These are phyloP conservation scores for Cercospora berteroae DNA, from an alignment of 2,329 filamentous ascomycete genomes.

Conservation along the genomic window DNA sequence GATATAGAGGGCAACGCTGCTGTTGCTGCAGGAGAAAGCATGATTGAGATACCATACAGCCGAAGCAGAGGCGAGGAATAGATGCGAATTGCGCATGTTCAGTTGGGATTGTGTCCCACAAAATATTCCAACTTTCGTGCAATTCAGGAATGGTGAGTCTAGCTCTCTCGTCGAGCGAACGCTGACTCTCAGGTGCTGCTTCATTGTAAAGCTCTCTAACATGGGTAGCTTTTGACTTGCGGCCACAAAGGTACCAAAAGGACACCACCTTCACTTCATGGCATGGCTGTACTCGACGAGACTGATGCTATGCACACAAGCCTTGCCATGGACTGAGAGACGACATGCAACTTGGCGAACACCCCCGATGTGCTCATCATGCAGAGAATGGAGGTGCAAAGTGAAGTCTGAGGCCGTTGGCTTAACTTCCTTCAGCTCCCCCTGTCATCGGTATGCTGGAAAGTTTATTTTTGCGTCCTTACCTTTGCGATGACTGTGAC, in stretches of 20 bases:
- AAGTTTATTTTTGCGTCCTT: background rate
- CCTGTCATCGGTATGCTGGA: background rate
- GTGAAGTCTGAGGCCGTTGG: background rate
- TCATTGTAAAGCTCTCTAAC: background rate
- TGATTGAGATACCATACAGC: slow-evolving; percentile 4
- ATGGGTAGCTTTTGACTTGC: background rate
- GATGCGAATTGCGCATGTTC: background rate
- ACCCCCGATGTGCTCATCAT: too few species aligned
- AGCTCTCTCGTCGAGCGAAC: background rate
- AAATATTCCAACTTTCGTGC: background rate
- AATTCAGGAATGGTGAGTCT: background rate
- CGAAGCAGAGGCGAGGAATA: background rate
- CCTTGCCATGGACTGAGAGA: too few species aligned
- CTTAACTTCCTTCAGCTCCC: background rate
- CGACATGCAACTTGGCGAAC: too few species aligned
- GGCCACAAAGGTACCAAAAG: background rate
- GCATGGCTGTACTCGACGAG: too few species aligned
- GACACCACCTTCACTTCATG: background rate
- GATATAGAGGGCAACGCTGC: background rate
- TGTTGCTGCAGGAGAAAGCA: background rate
- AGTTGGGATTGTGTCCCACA: background rate
- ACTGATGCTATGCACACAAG: too few species aligned
- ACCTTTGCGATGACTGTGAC: background rate
- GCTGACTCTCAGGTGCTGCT: background rate
- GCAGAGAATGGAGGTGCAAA: background rate